Conservation (phyloP, 805 yeast species). For the Metschnikowia lunata region DNA sequence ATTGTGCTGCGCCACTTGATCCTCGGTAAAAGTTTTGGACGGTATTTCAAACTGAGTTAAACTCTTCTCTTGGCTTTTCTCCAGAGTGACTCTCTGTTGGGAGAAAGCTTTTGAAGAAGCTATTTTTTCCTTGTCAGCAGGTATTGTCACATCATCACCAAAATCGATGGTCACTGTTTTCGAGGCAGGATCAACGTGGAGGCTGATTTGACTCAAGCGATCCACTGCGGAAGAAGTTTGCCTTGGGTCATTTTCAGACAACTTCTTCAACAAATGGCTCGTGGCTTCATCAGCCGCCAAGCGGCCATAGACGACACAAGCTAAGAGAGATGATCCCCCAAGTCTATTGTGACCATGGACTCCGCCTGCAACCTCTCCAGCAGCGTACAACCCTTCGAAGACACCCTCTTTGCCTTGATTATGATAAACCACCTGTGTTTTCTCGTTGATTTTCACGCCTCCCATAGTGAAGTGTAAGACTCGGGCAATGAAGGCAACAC, state of each 20-base stretch:
- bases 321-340: constrained; percentile 42
- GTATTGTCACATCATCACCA: constrained; percentile 6
- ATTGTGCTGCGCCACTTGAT: constrained; percentile 47
- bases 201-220: constrained; percentile 17
- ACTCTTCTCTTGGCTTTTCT: background rate
- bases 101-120: background rate
- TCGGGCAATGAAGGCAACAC: constrained; percentile 52
- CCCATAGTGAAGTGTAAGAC: constrained; percentile 71
- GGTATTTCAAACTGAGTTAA: constrained; percentile 39
- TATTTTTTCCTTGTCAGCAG: background rate
- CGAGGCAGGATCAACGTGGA: constrained; percentile 27
- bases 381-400: constrained; percentile 38
- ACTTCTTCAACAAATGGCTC: constrained; percentile 20
- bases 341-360: constrained; percentile 43
- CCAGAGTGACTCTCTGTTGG: background rate
- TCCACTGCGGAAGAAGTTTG: constrained; percentile 4
- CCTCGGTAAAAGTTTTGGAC: constrained; percentile 40
- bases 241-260: constrained; percentile 2
- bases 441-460: constrained; percentile 53
- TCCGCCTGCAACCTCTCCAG: constrained; percentile 46
- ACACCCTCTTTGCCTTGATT: constrained; percentile 21
- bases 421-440: constrained; percentile 36
- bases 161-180: constrained; percentile 35
- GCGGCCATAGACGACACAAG: constrained; percentile 43
- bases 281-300: constrained; percentile 41